Evolutionary conservation across 1,284 basidiomycete species (phyloP), one percentile per base, ranked within the genome.

Genomic region (Austroboletus novae-zelandiae): DNA sequence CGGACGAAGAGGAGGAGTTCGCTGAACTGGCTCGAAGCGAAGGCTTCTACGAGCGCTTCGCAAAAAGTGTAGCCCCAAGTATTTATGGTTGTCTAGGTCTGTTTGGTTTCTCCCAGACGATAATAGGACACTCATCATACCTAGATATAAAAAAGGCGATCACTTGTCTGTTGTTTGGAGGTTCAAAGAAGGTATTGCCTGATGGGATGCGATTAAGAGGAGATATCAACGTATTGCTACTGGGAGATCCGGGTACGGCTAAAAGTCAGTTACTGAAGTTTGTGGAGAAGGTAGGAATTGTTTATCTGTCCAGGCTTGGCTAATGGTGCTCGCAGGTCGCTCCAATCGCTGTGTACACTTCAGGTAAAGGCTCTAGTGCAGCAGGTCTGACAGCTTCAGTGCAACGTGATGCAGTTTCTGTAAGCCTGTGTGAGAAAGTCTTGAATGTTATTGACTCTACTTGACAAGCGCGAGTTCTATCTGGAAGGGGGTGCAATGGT

Each of bases 401-500:
- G 3, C 97, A 99, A 72, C 83, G 97, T 5, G 97, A 99, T 68
- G 74, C 92, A 2, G 80, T 88, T 45, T 91, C 95, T 29, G 93
- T 95, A 62, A 57, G 89, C 70, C 13, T 40, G 10, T n/a, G 8
- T 10, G 40, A 40, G 9, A 43, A 48, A 44, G 35, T 5, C 8
- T 39, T 36, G 31, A 2, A 30, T 14, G 37, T 50, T 20, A 31
- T 51, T 56, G 43, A 54, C 36, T 27, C 29, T 15, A 29, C 23
- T 40, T 46, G 10, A 30, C 39, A 59, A 96, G 93, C 84, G 97
- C 42, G 97, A 99, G 68, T 99, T 99, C 69, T 99, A 96, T 71
- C 82, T 99, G 9, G 97, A 99, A 76, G 97, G 97, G 6, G 97
- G 97, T 27, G 97, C 97, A 1, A 99, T 99, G 97, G 97, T 99